A percentile compares a stretch with the other conserved stretches of the same genome.
Conservation (phyloP, 352 stramenopile species). For the Pythium vanterpoolii region DNA sequence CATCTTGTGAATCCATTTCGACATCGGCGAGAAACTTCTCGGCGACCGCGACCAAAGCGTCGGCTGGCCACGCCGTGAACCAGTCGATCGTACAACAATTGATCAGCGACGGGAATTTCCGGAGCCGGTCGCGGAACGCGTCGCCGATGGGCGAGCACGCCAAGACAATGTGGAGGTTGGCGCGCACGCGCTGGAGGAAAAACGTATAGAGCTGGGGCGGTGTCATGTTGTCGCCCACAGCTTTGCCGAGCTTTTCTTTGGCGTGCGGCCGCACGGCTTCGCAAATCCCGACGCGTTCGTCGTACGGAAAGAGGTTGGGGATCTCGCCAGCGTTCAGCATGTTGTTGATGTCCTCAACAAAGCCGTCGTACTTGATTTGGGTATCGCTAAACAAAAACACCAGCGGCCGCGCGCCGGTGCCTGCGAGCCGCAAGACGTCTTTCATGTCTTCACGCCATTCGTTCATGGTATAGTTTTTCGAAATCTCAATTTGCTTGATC, state of each 20-base stretch:
- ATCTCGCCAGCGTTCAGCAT: slow-evolving; percentile 96
- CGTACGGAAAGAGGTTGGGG: slow-evolving; percentile 93
- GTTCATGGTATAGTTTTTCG: slow-evolving; percentile 92
- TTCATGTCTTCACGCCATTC: slow-evolving; percentile 97
- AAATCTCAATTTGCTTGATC: slow-evolving; percentile 94
- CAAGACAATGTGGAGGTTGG: slow-evolving; percentile 93
- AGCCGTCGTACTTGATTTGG: slow-evolving; percentile 95
- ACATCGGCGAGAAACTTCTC: slow-evolving; percentile 91
- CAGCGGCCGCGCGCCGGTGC: slow-evolving; percentile 80
- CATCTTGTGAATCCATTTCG: slow-evolving; percentile 76
- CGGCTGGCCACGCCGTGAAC: slow-evolving; percentile 94
- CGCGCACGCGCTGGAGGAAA: slow-evolving; percentile 90
- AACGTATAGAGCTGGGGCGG: slow-evolving; percentile 89
- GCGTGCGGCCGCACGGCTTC: slow-evolving; percentile 89
- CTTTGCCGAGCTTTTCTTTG: slow-evolving; percentile 90
- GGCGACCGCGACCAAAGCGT: slow-evolving; percentile 92
- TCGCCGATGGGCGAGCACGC: slow-evolving; percentile 94
- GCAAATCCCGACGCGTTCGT: slow-evolving; percentile 90
- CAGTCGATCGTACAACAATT: slow-evolving; percentile 98
- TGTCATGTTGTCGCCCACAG: slow-evolving; percentile 90
- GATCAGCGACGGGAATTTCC: slow-evolving; percentile 95
- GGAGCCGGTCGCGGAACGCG: slow-evolving; percentile 91
- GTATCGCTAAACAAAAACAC: slow-evolving; percentile 95
- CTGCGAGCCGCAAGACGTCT: slow-evolving; percentile 86
- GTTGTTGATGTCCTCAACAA: slow-evolving; percentile 97